Evolutionary conservation across 2,329 filamentous ascomycete genomes (phyloP).

Genomic region (Aspergillus terreus): DNA sequence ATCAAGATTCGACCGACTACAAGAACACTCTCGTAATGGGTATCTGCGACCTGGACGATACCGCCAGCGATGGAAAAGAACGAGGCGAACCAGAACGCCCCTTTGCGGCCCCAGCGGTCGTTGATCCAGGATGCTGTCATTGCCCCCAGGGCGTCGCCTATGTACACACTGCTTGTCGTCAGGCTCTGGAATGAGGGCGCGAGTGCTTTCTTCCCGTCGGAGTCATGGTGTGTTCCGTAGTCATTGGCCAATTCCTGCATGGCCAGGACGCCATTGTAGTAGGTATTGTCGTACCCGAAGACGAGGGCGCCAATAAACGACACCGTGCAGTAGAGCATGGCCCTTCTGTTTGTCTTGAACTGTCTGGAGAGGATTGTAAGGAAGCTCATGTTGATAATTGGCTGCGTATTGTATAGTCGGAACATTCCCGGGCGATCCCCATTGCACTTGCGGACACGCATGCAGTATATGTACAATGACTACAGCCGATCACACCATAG

Average conservation of each 20-base stretch:
- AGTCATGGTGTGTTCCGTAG: background rate
- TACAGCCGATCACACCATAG: background rate
- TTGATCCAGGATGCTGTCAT: background rate
- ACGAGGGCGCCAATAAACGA: background rate
- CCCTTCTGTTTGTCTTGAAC: background rate
- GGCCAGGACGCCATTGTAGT: background rate
- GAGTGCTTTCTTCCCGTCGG: background rate
- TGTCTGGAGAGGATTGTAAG: background rate
- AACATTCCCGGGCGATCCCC: no score
- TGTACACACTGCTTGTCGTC: background rate
- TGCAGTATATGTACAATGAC: no score
- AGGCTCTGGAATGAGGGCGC: background rate
- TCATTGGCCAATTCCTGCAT: background rate
- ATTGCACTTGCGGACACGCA: no score
- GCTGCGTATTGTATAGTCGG: no score
- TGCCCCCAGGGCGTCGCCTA: background rate
- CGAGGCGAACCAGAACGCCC: background rate
- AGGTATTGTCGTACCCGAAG: background rate
- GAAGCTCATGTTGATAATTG: background rate
- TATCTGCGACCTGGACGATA: background rate
- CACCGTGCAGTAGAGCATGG: background rate
- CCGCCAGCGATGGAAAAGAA: background rate
- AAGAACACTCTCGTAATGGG: background rate
- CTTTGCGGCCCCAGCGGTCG: background rate
- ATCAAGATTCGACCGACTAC: conserved; percentile 26